These are phyloP conservation scores for Septoria linicola DNA, from an alignment of 2,329 filamentous ascomycete species.

Conservation along the genomic window DNA sequence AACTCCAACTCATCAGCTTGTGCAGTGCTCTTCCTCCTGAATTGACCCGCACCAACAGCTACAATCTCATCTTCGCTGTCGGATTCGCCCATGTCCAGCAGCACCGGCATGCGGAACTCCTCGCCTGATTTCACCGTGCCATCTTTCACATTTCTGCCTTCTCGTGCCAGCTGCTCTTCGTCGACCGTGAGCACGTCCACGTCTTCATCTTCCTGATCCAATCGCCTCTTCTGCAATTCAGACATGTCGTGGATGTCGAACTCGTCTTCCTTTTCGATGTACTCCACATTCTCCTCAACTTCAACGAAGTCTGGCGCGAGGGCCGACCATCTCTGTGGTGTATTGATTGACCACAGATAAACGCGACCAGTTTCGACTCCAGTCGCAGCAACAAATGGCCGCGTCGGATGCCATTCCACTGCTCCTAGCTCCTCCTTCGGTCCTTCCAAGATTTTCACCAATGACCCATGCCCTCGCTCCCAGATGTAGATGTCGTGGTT, in stretches of 20 bases:
- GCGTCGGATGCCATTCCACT: conserved; percentile 93
- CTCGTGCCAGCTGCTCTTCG: conserved; percentile 47
- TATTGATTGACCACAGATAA: conserved; percentile 94
- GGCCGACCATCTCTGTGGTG: conserved; percentile 95
- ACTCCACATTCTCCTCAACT: conserved; percentile 97
- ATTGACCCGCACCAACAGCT: conserved; percentile 71
- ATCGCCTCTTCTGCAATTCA: conserved; percentile 84
- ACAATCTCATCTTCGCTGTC: conserved; percentile 90
- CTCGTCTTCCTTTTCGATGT: conserved; percentile 92
- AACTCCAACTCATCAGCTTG: conserved; percentile 51
- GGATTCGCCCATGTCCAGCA: conserved; percentile 89
- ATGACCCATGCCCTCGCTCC: conserved; percentile 88
- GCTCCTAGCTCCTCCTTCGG: conserved; percentile 95
- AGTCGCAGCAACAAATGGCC: conserved; percentile 83
- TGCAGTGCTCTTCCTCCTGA: conserved; percentile 70
- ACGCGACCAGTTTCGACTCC: conserved; percentile 90
- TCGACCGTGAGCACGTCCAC: conserved; percentile 85
- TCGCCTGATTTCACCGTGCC: conserved; percentile 56
- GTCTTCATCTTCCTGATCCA: conserved; percentile 90
- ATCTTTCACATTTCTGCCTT: conserved; percentile 42
- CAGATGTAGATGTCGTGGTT: conserved; percentile 98
- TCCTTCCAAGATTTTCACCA: conserved; percentile 95
- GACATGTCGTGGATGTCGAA: conserved; percentile 97
- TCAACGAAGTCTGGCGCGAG: conserved; percentile 95
- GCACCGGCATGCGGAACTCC: conserved; percentile 80